These are phyloP conservation scores for Aspergillus indologenus DNA, from an alignment of 495 filamentous ascomycete genomes.

Conservation along the genomic window DNA sequence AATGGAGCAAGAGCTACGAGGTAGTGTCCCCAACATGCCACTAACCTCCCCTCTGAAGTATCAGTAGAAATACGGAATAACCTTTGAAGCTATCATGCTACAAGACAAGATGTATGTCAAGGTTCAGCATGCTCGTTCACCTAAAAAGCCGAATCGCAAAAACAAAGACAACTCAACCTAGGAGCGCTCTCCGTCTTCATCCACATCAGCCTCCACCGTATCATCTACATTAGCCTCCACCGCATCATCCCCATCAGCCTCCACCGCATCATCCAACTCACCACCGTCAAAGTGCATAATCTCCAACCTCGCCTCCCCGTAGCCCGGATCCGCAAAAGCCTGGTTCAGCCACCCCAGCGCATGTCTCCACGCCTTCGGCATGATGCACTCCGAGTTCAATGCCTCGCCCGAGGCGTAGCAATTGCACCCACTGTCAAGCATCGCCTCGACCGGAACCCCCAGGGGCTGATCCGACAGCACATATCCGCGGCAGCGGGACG, in stretches of 20 bases:
- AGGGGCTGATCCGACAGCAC: constrained; percentile 46
- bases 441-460: constrained; percentile 47
- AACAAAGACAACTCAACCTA: no score
- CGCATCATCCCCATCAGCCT: not conserved
- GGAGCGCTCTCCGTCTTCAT: no score
- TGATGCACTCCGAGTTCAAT: constrained; percentile 39
- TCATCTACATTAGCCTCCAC: no score
- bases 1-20: no score
- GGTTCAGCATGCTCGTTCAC: no score
- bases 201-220: no score
- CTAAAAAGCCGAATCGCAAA: no score
- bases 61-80: no score
- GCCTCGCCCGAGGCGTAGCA: constrained; percentile 46
- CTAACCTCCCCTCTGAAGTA: no score
- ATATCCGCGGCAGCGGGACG: constrained; percentile 59
- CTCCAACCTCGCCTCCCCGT: constrained; percentile 26
- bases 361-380: constrained; percentile 33
- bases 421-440: constrained; percentile 40
- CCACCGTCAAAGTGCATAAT: constrained; percentile 4
- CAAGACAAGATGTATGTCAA: no score
- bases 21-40: no score
- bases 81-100: no score
- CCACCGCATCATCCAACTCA: not conserved
- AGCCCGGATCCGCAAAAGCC: constrained; percentile 30
- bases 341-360: constrained; percentile 45